Evolutionary conservation across 768 basidiomycete species (phyloP).

Genomic region (Pleurotus djamor): DNA sequence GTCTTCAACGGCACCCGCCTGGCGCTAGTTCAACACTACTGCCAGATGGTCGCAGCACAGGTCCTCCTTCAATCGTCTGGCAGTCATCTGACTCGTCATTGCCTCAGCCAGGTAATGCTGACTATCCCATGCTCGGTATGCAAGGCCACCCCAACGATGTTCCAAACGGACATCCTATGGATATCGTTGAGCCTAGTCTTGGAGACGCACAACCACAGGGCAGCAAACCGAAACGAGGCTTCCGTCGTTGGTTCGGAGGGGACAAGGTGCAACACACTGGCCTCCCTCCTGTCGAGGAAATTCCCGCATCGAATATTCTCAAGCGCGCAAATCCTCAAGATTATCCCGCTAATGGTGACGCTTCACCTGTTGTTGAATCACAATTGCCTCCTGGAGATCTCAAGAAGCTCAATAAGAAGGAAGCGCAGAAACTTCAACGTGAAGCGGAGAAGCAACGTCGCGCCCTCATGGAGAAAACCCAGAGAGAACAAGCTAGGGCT

Average conservation of each 20-base stretch:
- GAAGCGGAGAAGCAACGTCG: slow-evolving; percentile 88
- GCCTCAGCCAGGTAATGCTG: slow-evolving; percentile 19
- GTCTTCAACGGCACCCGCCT: slow-evolving; percentile 29
- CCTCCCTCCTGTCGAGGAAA: slow-evolving; percentile 74
- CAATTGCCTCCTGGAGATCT: slow-evolving; percentile 46
- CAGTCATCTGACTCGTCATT: slow-evolving; percentile 10
- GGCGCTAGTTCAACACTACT: slow-evolving; percentile 20
- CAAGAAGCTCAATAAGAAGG: slow-evolving; percentile 77
- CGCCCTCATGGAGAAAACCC: slow-evolving; percentile 66
- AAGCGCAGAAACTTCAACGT: slow-evolving; percentile 70
- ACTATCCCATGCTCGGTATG: slow-evolving; percentile 63
- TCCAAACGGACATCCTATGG: slow-evolving; percentile 42
- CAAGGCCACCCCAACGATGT: slow-evolving; percentile 35
- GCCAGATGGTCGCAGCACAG: slow-evolving; percentile 24
- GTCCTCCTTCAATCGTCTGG: slow-evolving; percentile 21
- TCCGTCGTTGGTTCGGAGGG: slow-evolving; percentile 65
- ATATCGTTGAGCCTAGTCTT: background rate
- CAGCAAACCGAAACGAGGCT: slow-evolving; percentile 60
- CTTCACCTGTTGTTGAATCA: slow-evolving; percentile 39
- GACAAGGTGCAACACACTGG: slow-evolving; percentile 64
- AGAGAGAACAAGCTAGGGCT: slow-evolving; percentile 86
- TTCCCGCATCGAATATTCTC: slow-evolving; percentile 54
- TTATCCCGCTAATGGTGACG: slow-evolving; percentile 66
- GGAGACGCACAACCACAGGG: slow-evolving; percentile 33
- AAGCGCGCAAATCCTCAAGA: slow-evolving; percentile 81